phyloP scores from a whole-genome alignment of 2,329 filamentous ascomycete genomes.

The Phaeosphaeria sp. region DNA sequence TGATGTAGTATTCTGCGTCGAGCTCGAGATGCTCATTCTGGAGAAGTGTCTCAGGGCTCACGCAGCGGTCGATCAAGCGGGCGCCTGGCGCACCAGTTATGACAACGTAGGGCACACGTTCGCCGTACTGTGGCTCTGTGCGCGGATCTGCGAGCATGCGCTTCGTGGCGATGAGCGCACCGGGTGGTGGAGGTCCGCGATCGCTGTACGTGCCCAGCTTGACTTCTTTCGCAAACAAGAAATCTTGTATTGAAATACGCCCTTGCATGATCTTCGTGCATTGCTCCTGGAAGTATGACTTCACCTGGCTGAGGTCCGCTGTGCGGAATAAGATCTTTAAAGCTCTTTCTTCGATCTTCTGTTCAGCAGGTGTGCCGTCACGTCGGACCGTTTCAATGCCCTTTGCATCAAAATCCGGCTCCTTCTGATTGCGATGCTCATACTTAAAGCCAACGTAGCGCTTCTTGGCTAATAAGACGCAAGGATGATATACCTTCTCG shows the following conservation, averaged over 20 bases:
- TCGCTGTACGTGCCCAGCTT: constrained; percentile 88
- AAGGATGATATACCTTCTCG: constrained; percentile 97
- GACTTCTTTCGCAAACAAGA: constrained; percentile 94
- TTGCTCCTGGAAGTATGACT: constrained; percentile 86
- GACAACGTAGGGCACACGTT: constrained; percentile 94
- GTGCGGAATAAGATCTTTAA: constrained; percentile 90
- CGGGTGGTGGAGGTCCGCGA: constrained; percentile 79
- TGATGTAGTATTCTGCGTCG: constrained; percentile 96
- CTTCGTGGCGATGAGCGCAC: constrained; percentile 85
- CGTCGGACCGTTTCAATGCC: constrained; percentile 96
- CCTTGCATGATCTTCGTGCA: constrained; percentile 93
- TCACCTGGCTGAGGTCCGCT: constrained; percentile 85
- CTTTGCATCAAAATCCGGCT: constrained; percentile 95
- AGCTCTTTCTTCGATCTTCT: constrained; percentile 94
- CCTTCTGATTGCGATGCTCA: constrained; percentile 75
- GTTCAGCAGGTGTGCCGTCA: constrained; percentile 92
- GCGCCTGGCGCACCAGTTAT: constrained; percentile 86
- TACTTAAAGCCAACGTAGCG: constrained; percentile 98
- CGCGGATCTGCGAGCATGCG: constrained; percentile 87
- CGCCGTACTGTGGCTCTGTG: constrained; percentile 90
- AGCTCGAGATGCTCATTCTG: constrained; percentile 78
- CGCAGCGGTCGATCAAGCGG: constrained; percentile 85
- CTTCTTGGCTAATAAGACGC: constrained; percentile 93
- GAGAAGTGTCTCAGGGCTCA: constrained; percentile 84
- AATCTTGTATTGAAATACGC: constrained; percentile 88